Base-by-base conservation (phyloP, 208 protist species). In the Trypanosoma congolense region DNA sequence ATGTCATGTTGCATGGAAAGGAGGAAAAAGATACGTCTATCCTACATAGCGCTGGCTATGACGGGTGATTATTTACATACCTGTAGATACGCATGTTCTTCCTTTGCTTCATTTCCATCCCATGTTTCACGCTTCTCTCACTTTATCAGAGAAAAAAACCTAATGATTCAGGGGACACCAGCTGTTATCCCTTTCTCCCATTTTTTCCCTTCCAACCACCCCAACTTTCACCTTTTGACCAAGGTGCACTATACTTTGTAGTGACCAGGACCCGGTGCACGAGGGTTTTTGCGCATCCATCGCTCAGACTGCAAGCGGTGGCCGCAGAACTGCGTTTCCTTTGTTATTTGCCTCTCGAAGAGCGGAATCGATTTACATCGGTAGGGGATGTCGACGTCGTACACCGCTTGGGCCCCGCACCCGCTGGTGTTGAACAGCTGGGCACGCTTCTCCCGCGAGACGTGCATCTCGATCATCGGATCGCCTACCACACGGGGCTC, bases 281-380 rank as follows among this genome's bases (percentile, higher is more conserved):
- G 61, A 5, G 78, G 73, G 53, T 87, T 80, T 3, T 77, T 74
- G 1, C 66, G 73, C 30, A 51, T 55, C 71, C 80, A 87, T 36
- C 83, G 58, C 68, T 91, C 83, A 16, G 83, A 90, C 61, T 74
- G 76, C 25, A 87, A 61, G 22, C 73, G 70, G 54, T 87, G 83
- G 3, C 83, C 83, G 49, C 75, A 78, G 54, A 90, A 90, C 70
- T 90, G 77, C 43, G 75, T 75, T 57, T 87, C 83, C 56, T 90
- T 90, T 26, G 83, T 90, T 24, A 87, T 90, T 43, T 90, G 83
- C 61, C 83, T 83, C 42, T 86, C 83, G 56, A 90, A 90, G 41
- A 83, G 36, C 4, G 83, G 78, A 56, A 90, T 76, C 30, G 51
- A 79, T 57, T 87, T 90, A 26, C 56, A 60, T n/a, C 45, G 50